Evolutionary conservation across 805 yeast species (phyloP).

Genomic region (Suhomyces tanzawaensis): DNA sequence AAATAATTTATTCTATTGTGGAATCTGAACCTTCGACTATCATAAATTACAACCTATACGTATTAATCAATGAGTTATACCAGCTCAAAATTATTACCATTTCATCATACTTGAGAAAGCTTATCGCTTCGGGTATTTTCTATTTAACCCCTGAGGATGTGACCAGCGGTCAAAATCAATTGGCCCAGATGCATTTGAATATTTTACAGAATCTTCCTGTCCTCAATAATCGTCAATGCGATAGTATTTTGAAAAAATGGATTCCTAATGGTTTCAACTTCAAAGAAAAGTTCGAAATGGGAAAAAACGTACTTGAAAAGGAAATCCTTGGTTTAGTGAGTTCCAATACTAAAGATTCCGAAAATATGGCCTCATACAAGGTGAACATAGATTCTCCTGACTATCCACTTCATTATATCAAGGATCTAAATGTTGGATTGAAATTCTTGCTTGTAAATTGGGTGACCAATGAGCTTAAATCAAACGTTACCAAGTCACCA

Average conservation of each 20-base stretch:
- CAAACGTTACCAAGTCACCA: conserved; percentile 30
- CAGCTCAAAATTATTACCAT: conserved; percentile 51
- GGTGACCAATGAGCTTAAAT: conserved; percentile 44
- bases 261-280: conserved; percentile 28
- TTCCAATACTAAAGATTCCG: not conserved
- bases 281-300: conserved; percentile 38
- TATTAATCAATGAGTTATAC: conserved; percentile 52
- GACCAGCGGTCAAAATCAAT: conserved; percentile 40
- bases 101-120: conserved; percentile 69
- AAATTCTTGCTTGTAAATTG: conserved; percentile 47
- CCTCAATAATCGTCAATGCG: conserved; percentile 52
- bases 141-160: conserved; percentile 39
- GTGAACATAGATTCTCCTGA: not conserved
- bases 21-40: conserved; percentile 18
- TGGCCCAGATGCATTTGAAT: conserved; percentile 46
- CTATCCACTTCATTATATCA: conserved; percentile 3
- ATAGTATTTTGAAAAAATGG: conserved; percentile 54
- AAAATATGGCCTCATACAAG: not conserved
- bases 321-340: conserved; percentile 22
- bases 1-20: conserved; percentile 34
- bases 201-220: conserved; percentile 61
- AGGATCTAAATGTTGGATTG: conserved; percentile 38
- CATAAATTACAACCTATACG: conserved; percentile 29
- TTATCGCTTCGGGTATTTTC: conserved; percentile 84
- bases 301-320: conserved; percentile 28